These are phyloP conservation scores for Solanum microdontum DNA, from an alignment of 257 asterid species.

Conservation along the genomic window DNA sequence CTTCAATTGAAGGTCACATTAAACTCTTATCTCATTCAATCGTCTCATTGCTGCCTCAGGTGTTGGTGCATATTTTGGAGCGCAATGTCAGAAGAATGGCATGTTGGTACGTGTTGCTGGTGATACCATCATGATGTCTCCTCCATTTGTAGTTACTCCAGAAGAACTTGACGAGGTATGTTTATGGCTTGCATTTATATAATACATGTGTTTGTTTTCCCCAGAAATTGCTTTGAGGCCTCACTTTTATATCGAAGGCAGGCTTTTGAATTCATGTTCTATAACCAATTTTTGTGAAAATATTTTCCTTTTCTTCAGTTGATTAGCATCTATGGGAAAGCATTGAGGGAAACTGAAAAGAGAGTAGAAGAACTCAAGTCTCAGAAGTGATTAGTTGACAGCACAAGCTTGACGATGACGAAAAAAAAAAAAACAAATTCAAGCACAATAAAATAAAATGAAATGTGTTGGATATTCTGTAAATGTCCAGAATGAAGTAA, in stretches of 20 bases:
- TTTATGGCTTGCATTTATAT: not conserved
- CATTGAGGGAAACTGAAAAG: constrained; percentile 79
- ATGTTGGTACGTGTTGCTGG: constrained; percentile 87
- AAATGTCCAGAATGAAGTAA: not conserved
- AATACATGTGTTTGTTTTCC: not conserved
- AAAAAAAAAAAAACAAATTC: not conserved
- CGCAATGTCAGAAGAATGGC: constrained; percentile 70
- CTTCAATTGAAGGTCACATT: not conserved
- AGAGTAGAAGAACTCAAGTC: constrained; percentile 71
- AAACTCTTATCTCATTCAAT: not conserved
- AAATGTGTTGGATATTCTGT: not conserved
- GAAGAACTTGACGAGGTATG: constrained; percentile 61
- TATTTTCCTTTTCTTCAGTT: constrained; percentile 29
- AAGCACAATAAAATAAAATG: not conserved
- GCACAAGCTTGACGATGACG: not conserved
- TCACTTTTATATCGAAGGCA: not conserved
- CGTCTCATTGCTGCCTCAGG: constrained; percentile 25
- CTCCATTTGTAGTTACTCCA: constrained; percentile 66
- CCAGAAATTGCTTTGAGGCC: not conserved
- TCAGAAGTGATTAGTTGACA: constrained; percentile 12
- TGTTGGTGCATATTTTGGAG: constrained; percentile 77
- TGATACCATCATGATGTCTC: constrained; percentile 85
- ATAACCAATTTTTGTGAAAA: not conserved
- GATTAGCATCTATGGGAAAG: constrained; percentile 56
- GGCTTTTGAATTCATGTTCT: not conserved